A percentile compares a stretch with the other conserved stretches of the same genome.
Evolutionary conservation across 2,329 filamentous ascomycete species (phyloP).

Genomic region (Capronia americana): DNA sequence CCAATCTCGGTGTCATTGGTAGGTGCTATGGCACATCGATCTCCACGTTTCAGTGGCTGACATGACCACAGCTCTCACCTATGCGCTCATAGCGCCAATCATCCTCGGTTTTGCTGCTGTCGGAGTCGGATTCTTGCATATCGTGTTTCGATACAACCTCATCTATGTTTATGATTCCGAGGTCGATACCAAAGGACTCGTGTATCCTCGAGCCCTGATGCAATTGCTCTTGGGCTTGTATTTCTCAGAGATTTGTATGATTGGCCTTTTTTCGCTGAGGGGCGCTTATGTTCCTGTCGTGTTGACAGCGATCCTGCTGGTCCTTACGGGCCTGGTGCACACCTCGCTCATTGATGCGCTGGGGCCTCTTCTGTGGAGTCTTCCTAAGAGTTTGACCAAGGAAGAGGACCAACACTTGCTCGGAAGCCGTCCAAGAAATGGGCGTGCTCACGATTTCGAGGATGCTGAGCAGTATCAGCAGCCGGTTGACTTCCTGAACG

Average conservation of each 20-base stretch:
- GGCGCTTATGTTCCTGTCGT: slow-evolving; percentile 65
- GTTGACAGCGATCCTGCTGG: slow-evolving; percentile 75
- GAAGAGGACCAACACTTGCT: slow-evolving; percentile 30
- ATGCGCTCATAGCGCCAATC: slow-evolving; percentile 84
- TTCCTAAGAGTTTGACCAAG: slow-evolving; percentile 63
- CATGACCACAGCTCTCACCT: slow-evolving; percentile 71
- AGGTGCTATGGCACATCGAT: slow-evolving; percentile 4
- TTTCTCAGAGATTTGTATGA: slow-evolving; percentile 79
- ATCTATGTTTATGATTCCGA: slow-evolving; percentile 82
- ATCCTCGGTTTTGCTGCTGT: slow-evolving; percentile 81
- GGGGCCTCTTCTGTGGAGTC: slow-evolving; percentile 62
- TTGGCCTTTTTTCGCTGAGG: slow-evolving; percentile 74
- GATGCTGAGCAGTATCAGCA: slow-evolving; percentile 47
- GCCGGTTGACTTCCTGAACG: slow-evolving; percentile 49
- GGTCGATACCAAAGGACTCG: slow-evolving; percentile 84
- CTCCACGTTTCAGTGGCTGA: not conserved
- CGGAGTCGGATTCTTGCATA: slow-evolving; percentile 79
- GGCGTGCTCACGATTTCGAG: slow-evolving; percentile 35
- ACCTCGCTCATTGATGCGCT: slow-evolving; percentile 58
- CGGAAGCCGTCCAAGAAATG: not conserved
- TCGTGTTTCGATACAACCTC: slow-evolving; percentile 88
- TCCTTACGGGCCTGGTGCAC: slow-evolving; percentile 79
- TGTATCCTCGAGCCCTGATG: slow-evolving; percentile 86
- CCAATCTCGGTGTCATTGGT: slow-evolving; percentile 78
- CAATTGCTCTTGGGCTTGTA: slow-evolving; percentile 86